Conservation (phyloP, 169 alveolate species). For the Babesia ovis region DNA sequence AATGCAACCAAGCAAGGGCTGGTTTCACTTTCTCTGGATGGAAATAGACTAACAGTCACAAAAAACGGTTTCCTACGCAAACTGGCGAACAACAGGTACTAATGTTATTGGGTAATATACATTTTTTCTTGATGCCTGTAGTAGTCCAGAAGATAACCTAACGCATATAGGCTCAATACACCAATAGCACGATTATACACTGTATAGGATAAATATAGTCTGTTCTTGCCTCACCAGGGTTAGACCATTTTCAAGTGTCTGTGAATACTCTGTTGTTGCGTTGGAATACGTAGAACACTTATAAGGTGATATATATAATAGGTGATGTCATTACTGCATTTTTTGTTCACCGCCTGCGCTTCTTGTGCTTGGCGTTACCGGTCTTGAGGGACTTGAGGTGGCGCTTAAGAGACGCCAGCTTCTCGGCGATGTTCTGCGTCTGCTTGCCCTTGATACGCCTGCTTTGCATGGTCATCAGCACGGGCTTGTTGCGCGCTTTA, state of each 20-base stretch:
- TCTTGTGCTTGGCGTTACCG: constrained; percentile 49
- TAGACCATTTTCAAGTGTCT: too few relatives aligned
- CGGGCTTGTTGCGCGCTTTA: constrained; percentile 75
- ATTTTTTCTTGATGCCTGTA: too few relatives aligned
- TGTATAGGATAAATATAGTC: too few relatives aligned
- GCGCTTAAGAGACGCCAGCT: constrained; percentile 40
- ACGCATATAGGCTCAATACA: too few relatives aligned
- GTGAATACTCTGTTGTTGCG: too few relatives aligned
- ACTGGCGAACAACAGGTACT: constrained; percentile 18
- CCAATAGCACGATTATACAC: too few relatives aligned
- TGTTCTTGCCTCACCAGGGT: too few relatives aligned
- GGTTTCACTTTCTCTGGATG: constrained; percentile 2
- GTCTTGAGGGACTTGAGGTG: constrained; percentile 52
- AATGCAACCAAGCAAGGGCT: constrained; percentile 43
- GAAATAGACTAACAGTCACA: background rate
- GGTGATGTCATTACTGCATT: too few relatives aligned
- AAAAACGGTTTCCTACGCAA: constrained; percentile 21
- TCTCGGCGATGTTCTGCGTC: constrained; percentile 34
- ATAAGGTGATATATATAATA: too few relatives aligned
- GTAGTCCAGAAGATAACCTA: too few relatives aligned
- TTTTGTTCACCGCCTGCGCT: constrained; percentile 47
- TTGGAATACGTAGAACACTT: too few relatives aligned
- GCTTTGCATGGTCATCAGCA: constrained; percentile 74
- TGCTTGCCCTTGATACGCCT: constrained; percentile 36
- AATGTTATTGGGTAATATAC: background rate